A percentile compares a stretch with the other conserved stretches of the same genome.
Conservation (phyloP, 1,284 basidiomycete genomes). For the Fomitiporia mediterranea region DNA sequence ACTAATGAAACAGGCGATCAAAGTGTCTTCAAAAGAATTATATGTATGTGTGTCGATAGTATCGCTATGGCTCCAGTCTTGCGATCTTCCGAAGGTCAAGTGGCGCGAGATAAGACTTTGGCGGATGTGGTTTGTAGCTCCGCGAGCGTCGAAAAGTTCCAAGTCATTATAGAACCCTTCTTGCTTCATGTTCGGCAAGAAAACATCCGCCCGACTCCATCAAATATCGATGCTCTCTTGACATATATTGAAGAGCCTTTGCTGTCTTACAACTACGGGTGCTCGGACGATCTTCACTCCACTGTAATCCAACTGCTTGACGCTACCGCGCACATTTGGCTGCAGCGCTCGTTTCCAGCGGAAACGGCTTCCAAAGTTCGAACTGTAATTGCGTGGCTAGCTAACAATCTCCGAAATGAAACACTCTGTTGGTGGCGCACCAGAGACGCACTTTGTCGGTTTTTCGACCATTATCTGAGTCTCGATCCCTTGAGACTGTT, state of each 20-base stretch:
- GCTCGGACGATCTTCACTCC: slow-evolving; percentile 51
- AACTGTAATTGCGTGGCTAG: slow-evolving; percentile 51
- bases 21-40: slow-evolving; percentile 31
- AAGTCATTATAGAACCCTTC: slow-evolving; percentile 53
- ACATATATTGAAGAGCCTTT: slow-evolving; percentile 52
- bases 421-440: slow-evolving; percentile 61
- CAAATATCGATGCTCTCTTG: slow-evolving; percentile 51
- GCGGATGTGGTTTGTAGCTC: slow-evolving; percentile 53
- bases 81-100: slow-evolving; percentile 50
- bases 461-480: slow-evolving; percentile 62
- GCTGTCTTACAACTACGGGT: slow-evolving; percentile 50
- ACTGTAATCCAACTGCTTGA: slow-evolving; percentile 61
- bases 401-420: slow-evolving; percentile 37
- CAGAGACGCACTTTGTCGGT: slow-evolving; percentile 59
- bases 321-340: slow-evolving; percentile 65
- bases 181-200: slow-evolving; percentile 52
- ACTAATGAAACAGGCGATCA: slow-evolving; percentile 27
- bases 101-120: slow-evolving; percentile 60
- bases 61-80: slow-evolving; percentile 55
- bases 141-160: slow-evolving; percentile 46
- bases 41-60: slow-evolving; percentile 49
- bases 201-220: slow-evolving; percentile 48
- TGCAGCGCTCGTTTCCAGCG: slow-evolving; percentile 30
- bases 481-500: slow-evolving; percentile 53
- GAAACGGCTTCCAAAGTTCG: slow-evolving; percentile 44